phyloP scores from a whole-genome alignment of 192 early-diverging fungal species.

The Glomus cerebriforme region DNA sequence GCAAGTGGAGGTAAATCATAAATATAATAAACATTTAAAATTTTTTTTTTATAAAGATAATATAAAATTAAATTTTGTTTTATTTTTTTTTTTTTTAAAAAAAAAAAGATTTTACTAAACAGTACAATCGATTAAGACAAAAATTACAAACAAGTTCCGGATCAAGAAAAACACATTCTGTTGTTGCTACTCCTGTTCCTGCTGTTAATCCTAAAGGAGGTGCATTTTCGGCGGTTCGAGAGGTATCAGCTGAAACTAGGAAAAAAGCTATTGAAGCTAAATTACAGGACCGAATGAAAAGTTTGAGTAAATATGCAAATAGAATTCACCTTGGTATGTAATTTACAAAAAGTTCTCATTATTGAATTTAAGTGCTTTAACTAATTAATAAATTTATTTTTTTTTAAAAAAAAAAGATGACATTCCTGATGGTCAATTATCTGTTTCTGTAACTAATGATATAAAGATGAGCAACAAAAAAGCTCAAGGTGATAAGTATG shows the following conservation, averaged over 20 bases:
- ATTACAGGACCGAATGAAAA: slow-evolving; percentile 12
- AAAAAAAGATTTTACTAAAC: slow-evolving; percentile 94
- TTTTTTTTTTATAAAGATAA: background rate
- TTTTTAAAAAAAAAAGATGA: slow-evolving; percentile 16
- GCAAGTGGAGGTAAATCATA: slow-evolving; percentile 63
- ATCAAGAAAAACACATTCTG: background rate
- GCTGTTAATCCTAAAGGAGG: no score
- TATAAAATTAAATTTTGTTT: background rate
- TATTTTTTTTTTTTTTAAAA: no score
- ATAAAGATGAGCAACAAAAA: slow-evolving; percentile 64
- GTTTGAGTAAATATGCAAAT: slow-evolving; percentile 14
- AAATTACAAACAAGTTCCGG: slow-evolving; percentile 53
- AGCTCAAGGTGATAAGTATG: slow-evolving; percentile 60
- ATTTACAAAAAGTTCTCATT: background rate
- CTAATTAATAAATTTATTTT: background rate
- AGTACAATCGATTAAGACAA: slow-evolving; percentile 82
- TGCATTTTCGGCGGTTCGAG: no score
- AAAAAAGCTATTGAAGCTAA: background rate
- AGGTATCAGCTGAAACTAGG: background rate
- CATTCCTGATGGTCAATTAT: slow-evolving; percentile 13
- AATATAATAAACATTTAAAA: background rate
- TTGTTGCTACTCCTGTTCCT: no score
- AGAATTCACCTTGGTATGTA: slow-evolving; percentile 23
- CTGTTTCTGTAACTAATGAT: slow-evolving; percentile 54
- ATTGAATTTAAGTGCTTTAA: background rate